Evolutionary conservation across 768 basidiomycete genomes (phyloP).

Genomic region (Tubosaeta brunneosetosa): DNA sequence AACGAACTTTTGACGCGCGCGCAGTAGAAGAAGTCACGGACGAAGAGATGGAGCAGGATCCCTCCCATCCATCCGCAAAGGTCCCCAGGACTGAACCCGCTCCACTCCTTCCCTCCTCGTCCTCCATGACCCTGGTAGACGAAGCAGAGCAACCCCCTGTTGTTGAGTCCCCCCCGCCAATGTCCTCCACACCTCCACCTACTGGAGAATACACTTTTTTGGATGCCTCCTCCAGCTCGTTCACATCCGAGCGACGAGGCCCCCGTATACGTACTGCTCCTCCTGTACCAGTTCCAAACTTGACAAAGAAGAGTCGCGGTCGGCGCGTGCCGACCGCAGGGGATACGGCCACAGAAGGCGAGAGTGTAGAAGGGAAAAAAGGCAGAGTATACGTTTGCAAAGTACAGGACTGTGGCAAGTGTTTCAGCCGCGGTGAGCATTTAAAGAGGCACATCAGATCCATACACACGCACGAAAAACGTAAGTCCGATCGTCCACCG

Average conservation of each 20-base stretch:
- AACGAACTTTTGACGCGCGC: constrained; percentile 32
- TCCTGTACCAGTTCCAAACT: constrained; percentile 68
- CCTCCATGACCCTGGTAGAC: constrained; percentile 29
- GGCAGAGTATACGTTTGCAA: constrained; percentile 51
- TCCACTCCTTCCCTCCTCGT: constrained; percentile 23
- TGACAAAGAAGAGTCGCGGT: constrained; percentile 78
- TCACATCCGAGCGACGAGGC: constrained; percentile 38
- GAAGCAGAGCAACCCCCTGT: constrained; percentile 11
- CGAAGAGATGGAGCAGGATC: constrained; percentile 25
- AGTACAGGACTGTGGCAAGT: constrained; percentile 67
- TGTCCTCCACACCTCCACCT: constrained; percentile 23
- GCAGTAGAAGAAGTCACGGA: constrained; percentile 34
- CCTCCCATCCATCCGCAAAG: constrained; percentile 20
- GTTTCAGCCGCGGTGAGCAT: constrained; percentile 70
- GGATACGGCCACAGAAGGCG: constrained; percentile 21
- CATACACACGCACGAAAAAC: constrained; percentile 75
- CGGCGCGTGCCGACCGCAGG: constrained; percentile 63
- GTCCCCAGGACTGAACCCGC: constrained; percentile 26
- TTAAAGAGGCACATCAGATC: constrained; percentile 71
- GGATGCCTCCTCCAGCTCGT: constrained; percentile 33
- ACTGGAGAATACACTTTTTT: constrained; percentile 33
- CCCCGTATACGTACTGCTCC: constrained; percentile 51
- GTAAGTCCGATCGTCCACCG: constrained; percentile 40
- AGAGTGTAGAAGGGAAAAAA: constrained; percentile 29
- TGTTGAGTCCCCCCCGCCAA: constrained; percentile 3